phyloP scores from a whole-genome alignment of 768 basidiomycete species.

The Termitomyces sp. region DNA sequence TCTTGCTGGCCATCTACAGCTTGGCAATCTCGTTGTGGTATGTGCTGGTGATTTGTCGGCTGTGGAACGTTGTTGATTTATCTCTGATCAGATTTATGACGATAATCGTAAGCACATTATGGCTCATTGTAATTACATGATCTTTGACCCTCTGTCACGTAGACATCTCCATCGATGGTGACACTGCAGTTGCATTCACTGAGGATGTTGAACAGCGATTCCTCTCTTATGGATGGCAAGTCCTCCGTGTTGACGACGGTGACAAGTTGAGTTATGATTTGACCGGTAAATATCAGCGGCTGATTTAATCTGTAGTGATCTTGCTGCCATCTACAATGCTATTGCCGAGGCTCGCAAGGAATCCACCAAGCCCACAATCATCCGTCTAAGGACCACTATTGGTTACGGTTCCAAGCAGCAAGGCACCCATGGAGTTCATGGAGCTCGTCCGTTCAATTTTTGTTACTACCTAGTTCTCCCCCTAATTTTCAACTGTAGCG shows the following conservation, averaged over 20 bases:
- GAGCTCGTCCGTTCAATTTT: conserved; percentile 63
- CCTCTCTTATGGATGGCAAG: conserved; percentile 92
- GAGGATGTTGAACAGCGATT: conserved; percentile 90
- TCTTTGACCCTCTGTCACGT: conserved; percentile 3
- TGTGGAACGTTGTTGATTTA: conserved; percentile 5
- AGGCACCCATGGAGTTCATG: conserved; percentile 94
- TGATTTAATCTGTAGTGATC: conserved; percentile 49
- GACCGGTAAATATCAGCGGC: neutral
- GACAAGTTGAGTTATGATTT: conserved; percentile 49
- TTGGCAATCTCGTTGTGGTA: conserved; percentile 90
- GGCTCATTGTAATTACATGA: neutral
- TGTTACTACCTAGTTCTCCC: neutral
- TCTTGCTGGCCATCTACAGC: conserved; percentile 89
- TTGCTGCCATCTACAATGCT: conserved; percentile 71
- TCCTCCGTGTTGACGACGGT: conserved; percentile 78
- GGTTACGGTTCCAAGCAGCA: conserved; percentile 92
- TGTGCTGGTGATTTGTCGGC: conserved; percentile 21
- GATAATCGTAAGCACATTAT: conserved; percentile 73
- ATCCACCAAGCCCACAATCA: conserved; percentile 82
- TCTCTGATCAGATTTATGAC: conserved; percentile 70
- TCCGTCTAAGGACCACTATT: conserved; percentile 85
- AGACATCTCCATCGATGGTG: conserved; percentile 97
- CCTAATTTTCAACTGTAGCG: conserved; percentile 39
- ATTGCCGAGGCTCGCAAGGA: conserved; percentile 75
- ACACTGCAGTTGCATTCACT: conserved; percentile 90